Conservation (phyloP, 345 rosid species). For the Hypericum androsaemum region DNA sequence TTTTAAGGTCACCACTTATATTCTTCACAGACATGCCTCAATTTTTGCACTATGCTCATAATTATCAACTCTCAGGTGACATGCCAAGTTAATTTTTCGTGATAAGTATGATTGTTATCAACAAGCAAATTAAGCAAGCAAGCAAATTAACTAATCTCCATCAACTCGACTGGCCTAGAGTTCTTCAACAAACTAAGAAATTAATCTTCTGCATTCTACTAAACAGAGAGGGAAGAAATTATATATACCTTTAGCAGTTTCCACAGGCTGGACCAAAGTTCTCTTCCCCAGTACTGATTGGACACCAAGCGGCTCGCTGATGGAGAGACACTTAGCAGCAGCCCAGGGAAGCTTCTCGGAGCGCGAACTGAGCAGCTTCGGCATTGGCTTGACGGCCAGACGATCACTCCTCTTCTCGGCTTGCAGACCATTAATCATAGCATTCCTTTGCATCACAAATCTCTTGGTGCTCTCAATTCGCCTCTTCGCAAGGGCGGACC, state of each 20-base stretch:
- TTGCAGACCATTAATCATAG: background rate
- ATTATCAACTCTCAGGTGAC: too few relatives aligned
- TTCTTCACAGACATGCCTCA: too few relatives aligned
- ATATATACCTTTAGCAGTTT: slow-evolving; percentile 8
- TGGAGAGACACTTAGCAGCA: slow-evolving; percentile 9
- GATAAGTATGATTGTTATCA: too few relatives aligned
- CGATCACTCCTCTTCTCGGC: background rate
- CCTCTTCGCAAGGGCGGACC: slow-evolving; percentile 7
- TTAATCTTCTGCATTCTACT: too few relatives aligned
- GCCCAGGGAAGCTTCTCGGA: slow-evolving; percentile 17
- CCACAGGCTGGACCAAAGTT: background rate
- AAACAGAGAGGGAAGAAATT: too few relatives aligned
- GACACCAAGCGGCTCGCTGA: slow-evolving; percentile 7
- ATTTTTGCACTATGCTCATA: too few relatives aligned
- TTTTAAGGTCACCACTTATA: too few relatives aligned
- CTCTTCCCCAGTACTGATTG: slow-evolving; percentile 2
- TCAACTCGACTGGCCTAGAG: too few relatives aligned
- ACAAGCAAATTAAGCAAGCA: too few relatives aligned
- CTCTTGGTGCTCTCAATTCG: slow-evolving; percentile 7
- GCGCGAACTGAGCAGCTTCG: slow-evolving; percentile 4
- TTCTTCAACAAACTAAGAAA: too few relatives aligned
- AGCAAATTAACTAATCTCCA: too few relatives aligned
- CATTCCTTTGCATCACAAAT: slow-evolving; percentile 6
- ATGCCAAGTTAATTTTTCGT: too few relatives aligned
- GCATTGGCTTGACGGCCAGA: background rate